Conservation (phyloP, 495 filamentous ascomycete species). For the Daldinia decipiens region DNA sequence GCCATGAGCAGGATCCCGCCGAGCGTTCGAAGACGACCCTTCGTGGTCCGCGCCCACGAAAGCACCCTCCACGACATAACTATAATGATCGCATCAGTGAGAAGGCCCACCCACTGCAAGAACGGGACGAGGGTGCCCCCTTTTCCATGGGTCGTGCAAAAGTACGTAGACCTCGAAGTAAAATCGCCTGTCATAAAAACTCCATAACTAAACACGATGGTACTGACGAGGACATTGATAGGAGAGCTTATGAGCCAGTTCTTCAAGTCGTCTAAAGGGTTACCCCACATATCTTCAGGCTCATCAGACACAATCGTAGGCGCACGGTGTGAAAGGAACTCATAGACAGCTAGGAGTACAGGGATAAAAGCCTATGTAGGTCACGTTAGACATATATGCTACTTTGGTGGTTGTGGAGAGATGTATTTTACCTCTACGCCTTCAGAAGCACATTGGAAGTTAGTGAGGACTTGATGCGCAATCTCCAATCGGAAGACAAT, state of each 20-base stretch:
- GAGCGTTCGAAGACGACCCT: constrained; percentile 52
- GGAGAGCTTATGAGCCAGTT: constrained; percentile 50
- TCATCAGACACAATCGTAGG: constrained; percentile 43
- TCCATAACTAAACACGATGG: constrained; percentile 49
- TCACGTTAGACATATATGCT: constrained; percentile 18
- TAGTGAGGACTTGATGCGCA: constrained; percentile 49
- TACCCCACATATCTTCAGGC: constrained; percentile 53
- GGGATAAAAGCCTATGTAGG: constrained; percentile 54
- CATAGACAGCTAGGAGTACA: constrained; percentile 51
- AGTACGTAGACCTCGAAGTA: constrained; percentile 51
- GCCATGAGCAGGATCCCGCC: constrained; percentile 50
- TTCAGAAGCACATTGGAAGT: constrained; percentile 55
- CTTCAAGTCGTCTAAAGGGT: constrained; percentile 50
- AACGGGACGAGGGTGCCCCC: constrained; percentile 40
- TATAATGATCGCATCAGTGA: constrained; percentile 54
- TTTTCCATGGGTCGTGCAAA: constrained; percentile 54
- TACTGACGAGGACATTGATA: constrained; percentile 42
- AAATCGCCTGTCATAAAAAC: constrained; percentile 39
- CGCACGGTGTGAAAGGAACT: constrained; percentile 51
- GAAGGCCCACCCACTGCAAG: constrained; percentile 53
- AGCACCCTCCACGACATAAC: constrained; percentile 57
- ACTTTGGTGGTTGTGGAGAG: not conserved
- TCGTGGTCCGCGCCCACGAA: constrained; percentile 59
- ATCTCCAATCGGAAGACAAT: constrained; percentile 57
- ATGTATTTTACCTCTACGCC: constrained; percentile 54